Percentiles rank a stretch among this genome's conserved stretches.
Conservation (phyloP, 1,139 yeast species). For the Wickerhamiella infanticola region DNA sequence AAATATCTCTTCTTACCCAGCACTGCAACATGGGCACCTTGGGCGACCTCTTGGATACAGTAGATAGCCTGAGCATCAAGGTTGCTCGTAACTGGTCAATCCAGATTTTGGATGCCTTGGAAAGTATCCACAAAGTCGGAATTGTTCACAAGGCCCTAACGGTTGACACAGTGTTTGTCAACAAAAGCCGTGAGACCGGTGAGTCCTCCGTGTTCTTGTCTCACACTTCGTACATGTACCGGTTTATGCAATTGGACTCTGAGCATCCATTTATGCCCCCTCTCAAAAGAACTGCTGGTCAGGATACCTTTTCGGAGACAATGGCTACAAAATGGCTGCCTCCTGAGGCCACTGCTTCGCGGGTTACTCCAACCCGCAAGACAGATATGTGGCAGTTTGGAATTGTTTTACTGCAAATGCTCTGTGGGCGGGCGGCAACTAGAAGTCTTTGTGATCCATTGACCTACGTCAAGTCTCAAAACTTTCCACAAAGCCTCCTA, state of each 20-base stretch:
- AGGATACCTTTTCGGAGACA: neutral
- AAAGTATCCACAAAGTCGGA: slow-evolving; percentile 68
- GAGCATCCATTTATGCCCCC: slow-evolving; percentile 19
- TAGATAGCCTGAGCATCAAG: slow-evolving; percentile 51
- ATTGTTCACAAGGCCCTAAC: slow-evolving; percentile 56
- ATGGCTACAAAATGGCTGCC: neutral
- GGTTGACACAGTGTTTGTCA: slow-evolving; percentile 42
- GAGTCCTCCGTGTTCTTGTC: slow-evolving; percentile 46
- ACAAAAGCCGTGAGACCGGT: slow-evolving; percentile 35
- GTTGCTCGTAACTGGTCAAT: slow-evolving; percentile 81
- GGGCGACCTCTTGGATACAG: slow-evolving; percentile 52
- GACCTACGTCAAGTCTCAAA: slow-evolving; percentile 39
- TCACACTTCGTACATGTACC: slow-evolving; percentile 57
- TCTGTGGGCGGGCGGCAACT: slow-evolving; percentile 43
- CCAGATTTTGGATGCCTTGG: slow-evolving; percentile 72
- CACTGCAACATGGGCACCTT: slow-evolving; percentile 44
- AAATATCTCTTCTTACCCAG: slow-evolving; percentile 51
- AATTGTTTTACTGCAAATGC: slow-evolving; percentile 54
- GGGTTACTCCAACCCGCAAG: slow-evolving; percentile 43
- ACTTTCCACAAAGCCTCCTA: slow-evolving; percentile 25
- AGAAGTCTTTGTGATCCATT: slow-evolving; percentile 44
- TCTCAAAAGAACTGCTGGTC: neutral
- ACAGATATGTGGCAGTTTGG: slow-evolving; percentile 93
- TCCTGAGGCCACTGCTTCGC: neutral
- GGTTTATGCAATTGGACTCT: slow-evolving; percentile 41